Evolutionary conservation across 2,329 filamentous ascomycete genomes (phyloP), one percentile per base, ranked within the genome.

Genomic region (Paraphaeosphaeria sporulosa): DNA sequence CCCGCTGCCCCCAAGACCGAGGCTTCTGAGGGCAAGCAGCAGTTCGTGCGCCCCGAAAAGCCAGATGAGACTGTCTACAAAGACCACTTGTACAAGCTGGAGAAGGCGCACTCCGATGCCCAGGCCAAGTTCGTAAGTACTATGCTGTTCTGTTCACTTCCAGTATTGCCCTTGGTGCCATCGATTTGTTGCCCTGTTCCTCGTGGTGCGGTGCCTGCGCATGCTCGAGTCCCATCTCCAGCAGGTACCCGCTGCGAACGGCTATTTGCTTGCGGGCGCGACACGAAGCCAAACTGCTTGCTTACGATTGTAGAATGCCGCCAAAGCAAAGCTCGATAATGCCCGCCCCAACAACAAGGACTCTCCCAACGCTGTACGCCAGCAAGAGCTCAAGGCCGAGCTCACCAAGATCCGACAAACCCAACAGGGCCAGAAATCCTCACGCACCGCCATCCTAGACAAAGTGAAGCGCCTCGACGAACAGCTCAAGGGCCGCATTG

Each of bases 381-480:
- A 93, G 75, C 87, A 92, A 78, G 93, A 97, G 79, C 88, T 98
- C 67, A 90, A 93, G 72, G 83, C 88, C 57, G 88, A 98, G 81
- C 86, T 93, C 72, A 90, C 89, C 76, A 86, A 90, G 68, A 97
- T 99, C 79, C 90, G 92, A 64, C 86, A 89, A 78, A 90, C 95
- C 83, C 95, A 98, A 83, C 89, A 90, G 69, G 90, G 88, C 61
- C 91, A 92, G 83, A 99, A 99, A 86, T 87, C 89, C 61, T 89
- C 90, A 56, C 91, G 94, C 58, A 87, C 85, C 70, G 85, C 86
- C 75, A 89, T 94, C 78, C 86, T 92, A 72, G 94, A 97, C 73
- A 92, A 96, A 82, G 91, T 97, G 83, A 96, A 95, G 86, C 89
- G 90, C 69, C 88, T 97, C 61, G 94, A 98, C 71, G 90, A 94